Evolutionary conservation across 2,329 filamentous ascomycete species (phyloP), one percentile per base, ranked within the genome.

Genomic region (Fusarium sp.): DNA sequence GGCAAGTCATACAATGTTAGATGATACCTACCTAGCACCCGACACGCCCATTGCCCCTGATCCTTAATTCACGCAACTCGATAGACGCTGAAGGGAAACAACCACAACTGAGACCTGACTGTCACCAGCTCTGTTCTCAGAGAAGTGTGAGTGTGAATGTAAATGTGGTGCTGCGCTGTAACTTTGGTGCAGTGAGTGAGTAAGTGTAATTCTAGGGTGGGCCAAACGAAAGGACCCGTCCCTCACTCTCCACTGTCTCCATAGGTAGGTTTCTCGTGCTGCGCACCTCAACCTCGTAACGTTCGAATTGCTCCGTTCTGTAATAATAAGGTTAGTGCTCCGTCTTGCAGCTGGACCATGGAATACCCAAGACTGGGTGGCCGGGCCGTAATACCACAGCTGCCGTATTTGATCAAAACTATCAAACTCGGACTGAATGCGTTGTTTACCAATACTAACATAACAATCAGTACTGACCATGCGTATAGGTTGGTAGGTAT

Each of bases 31-130:
- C 59, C 45, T 69, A 40, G 47, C 18, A 44, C 49, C 54, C 40
- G 49, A 55, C 57, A 11, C 42, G 47, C 54, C 41, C 34, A 47
- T 34, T 63, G 38, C 37, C 38, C 52, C 49, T 52, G 37, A 58
- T 54, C 57, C 26, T 45, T 60, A 46, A 54, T 51, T 61, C 31
- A 65, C 54, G 62, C 50, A 51, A 38, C 33, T 44, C 33, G 44
- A 51, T 41, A 18, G 23, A 18, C 23, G 47, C 40, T 59, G 18
- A 30, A 55, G 37, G 38, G 16, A 44, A 28, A 18, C 20, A 53
- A 31, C 31, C 33, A 37, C 33, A 54, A 46, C 33, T 40, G 44
- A 61, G 53, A 44, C 40, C 36, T 50, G 36, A 61, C 38, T 30
- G 57, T 58, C 62, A 58, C 52, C 49, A 45, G 20, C 41, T 55